Evolutionary conservation across 2,329 filamentous ascomycete species (phyloP).

Genomic region (Thielaviopsis punctulata): DNA sequence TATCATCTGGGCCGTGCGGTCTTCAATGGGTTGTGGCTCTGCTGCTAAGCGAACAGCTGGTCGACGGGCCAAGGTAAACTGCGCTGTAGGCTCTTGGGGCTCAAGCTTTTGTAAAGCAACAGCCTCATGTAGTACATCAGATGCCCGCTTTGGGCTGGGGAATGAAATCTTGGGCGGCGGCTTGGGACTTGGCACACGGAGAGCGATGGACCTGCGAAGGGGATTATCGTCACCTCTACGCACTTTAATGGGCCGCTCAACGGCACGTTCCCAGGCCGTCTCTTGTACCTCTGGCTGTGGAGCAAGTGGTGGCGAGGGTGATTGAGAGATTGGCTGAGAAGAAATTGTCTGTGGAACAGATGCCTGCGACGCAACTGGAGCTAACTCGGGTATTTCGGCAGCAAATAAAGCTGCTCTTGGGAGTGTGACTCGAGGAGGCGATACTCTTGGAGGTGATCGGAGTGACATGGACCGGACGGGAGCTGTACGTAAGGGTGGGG

Average conservation of each 20-base stretch:
- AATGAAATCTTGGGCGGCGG: constrained; percentile 2
- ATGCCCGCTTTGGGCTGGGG: neutral
- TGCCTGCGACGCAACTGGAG: no score
- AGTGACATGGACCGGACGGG: neutral
- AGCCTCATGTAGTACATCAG: neutral
- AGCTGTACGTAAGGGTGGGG: neutral
- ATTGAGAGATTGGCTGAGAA: no score
- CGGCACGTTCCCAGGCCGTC: constrained; percentile 1
- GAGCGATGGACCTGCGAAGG: neutral
- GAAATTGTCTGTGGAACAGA: no score
- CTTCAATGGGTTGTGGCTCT: constrained; percentile 23
- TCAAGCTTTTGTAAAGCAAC: neutral
- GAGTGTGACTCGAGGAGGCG: constrained; percentile 1
- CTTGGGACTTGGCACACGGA: constrained; percentile 5
- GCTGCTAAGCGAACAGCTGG: neutral
- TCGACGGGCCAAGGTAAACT: neutral
- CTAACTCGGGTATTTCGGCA: neutral
- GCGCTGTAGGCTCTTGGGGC: neutral
- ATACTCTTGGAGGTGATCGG: neutral
- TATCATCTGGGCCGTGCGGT: constrained; percentile 38
- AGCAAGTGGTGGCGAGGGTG: no score
- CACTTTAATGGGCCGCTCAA: constrained; percentile 6
- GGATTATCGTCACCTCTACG: constrained; percentile 10
- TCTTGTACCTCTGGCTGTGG: neutral
- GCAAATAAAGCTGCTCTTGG: constrained; percentile 2